Conservation (phyloP, 139 green algal species). For the Tetraselmis chui region DNA sequence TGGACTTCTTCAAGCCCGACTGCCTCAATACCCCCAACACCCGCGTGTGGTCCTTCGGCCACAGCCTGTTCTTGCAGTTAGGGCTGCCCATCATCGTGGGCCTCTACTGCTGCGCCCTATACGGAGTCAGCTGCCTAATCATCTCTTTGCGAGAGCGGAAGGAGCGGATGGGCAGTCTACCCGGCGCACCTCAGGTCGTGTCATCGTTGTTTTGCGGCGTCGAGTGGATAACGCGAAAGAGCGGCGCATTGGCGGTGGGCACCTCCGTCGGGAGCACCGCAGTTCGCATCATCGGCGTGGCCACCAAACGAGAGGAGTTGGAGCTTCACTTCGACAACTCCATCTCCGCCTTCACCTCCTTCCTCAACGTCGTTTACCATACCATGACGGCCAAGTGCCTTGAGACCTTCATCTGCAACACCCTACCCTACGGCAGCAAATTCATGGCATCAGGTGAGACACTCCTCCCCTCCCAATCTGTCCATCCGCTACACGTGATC, state of each 20-base stretch:
- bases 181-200: not conserved
- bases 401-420: not conserved
- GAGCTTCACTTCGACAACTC: not conserved
- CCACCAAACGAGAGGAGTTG: not conserved
- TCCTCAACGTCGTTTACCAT: not conserved
- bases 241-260: not conserved
- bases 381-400: conserved; percentile 1
- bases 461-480: too few relatives aligned
- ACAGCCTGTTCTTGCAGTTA: not conserved
- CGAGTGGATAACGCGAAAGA: not conserved
- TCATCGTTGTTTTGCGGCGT: not conserved
- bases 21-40: not conserved
- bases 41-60: not conserved
- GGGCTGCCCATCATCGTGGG: not conserved
- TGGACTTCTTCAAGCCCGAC: not conserved
- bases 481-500: too few relatives aligned
- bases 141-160: not conserved
- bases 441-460: not conserved
- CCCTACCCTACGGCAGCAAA: not conserved
- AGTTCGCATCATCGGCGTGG: not conserved
- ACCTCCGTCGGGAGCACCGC: not conserved
- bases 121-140: not conserved
- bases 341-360: not conserved
- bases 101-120: not conserved
- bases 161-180: not conserved